Percentiles rank a stretch among this genome's conserved stretches.
Conservation (phyloP, 345 rosid species). For the Eucalyptus curtisii region DNA sequence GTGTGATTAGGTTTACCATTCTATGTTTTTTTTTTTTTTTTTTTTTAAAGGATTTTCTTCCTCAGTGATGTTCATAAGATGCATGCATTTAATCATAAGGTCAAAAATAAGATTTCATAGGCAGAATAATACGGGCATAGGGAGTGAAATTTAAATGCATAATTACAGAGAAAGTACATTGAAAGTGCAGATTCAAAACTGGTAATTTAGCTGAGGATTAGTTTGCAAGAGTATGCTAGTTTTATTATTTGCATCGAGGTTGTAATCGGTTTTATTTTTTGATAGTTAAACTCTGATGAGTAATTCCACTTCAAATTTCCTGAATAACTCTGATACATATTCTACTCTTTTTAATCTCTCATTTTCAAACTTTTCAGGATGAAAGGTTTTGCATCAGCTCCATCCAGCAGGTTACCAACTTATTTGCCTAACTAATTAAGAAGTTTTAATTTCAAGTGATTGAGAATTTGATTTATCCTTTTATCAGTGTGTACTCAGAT, state of each 20-base stretch:
- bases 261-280: neutral
- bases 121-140: neutral
- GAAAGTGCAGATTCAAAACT: neutral
- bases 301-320: neutral
- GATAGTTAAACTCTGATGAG: neutral
- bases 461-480: neutral
- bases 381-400: slow-evolving; percentile 47
- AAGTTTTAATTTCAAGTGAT: neutral
- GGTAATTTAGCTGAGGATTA: neutral
- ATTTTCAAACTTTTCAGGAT: slow-evolving; percentile 30
- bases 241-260: neutral
- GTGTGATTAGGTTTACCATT: neutral
- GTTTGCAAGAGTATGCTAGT: neutral
- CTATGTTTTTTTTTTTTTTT: neutral
- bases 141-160: neutral
- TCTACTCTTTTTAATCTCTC: neutral
- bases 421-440: neutral
- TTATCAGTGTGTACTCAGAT: neutral
- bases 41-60: neutral
- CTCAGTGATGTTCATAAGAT: neutral
- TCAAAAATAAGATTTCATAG: neutral
- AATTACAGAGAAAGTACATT: neutral
- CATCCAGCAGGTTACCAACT: slow-evolving; percentile 57
- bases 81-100: neutral
- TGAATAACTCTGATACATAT: neutral